phyloP scores from a whole-genome alignment of 1,139 yeast genomes.

The Zygosaccharomyces pseudobailii region DNA sequence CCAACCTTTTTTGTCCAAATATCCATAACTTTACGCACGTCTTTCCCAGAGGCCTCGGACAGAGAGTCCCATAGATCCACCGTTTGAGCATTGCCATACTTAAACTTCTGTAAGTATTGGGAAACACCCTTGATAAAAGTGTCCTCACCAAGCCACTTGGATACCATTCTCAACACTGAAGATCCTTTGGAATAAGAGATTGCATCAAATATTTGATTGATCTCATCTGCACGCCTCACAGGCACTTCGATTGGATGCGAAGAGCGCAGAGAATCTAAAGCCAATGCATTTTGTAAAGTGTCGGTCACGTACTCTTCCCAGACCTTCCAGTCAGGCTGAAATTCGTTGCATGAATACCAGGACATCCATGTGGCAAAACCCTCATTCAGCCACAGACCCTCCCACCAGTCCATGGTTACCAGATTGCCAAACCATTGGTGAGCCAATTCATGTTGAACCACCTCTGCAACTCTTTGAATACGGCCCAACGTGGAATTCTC shows the following conservation, averaged over 20 bases:
- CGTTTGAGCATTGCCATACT: constrained; percentile 73
- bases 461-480: constrained; percentile 78
- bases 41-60: constrained; percentile 67
- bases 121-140: constrained; percentile 74
- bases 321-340: constrained; percentile 84
- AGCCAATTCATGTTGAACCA: constrained; percentile 84
- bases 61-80: constrained; percentile 77
- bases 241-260: constrained; percentile 89
- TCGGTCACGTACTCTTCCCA: constrained; percentile 71
- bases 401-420: constrained; percentile 96
- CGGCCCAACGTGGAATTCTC: constrained; percentile 61
- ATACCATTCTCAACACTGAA: constrained; percentile 70
- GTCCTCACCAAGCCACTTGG: constrained; percentile 71
- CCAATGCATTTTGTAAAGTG: constrained; percentile 63
- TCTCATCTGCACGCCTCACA: constrained; percentile 72
- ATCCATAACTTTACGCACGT: constrained; percentile 67
- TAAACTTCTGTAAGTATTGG: constrained; percentile 62
- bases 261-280: constrained; percentile 68
- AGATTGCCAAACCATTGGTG: constrained; percentile 94
- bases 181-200: constrained; percentile 84
- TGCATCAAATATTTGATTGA: constrained; percentile 82
- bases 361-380: constrained; percentile 94
- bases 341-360: constrained; percentile 68
- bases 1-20: constrained; percentile 83
- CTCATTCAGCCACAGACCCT: constrained; percentile 86